Evolutionary conservation across 192 early-diverging fungal genomes (phyloP).

Genomic region (Rhizoclosmatium globosum): DNA sequence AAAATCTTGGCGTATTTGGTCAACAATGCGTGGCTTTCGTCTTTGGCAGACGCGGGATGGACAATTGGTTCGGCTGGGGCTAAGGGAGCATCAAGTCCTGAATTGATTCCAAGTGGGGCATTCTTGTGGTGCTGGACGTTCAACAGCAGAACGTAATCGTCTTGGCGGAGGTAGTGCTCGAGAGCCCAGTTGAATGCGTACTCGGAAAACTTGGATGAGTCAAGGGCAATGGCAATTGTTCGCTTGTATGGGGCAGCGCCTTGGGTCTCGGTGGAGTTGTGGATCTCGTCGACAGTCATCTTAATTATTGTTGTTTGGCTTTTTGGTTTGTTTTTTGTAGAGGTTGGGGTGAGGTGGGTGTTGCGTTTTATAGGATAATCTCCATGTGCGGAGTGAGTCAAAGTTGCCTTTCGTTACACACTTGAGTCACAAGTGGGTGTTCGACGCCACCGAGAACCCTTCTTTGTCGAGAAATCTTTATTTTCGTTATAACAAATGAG

Average conservation of each 20-base stretch:
- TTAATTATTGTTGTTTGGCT: not conserved
- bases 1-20: not conserved
- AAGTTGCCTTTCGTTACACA: no score
- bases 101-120: not conserved
- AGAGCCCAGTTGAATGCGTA: conserved; percentile 41
- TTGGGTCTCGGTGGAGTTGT: not conserved
- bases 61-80: not conserved
- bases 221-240: conserved; percentile 42
- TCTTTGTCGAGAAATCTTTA: no score
- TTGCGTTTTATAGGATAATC: no score
- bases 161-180: conserved; percentile 28
- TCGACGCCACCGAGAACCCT: no score
- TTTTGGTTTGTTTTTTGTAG: not conserved
- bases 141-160: conserved; percentile 46
- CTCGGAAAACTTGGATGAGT: conserved; percentile 32
- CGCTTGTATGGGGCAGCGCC: conserved; percentile 14
- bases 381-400: no score
- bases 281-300: not conserved
- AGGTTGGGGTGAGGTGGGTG: no score
- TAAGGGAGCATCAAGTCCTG: not conserved
- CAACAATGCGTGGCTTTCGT: not conserved
- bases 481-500: no score
- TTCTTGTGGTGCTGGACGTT: conserved; percentile 1
- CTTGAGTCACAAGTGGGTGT: no score
- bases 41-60: not conserved